Base-by-base conservation (phyloP, 495 filamentous ascomycete genomes). In the Penicillium atrosanguineum region DNA sequence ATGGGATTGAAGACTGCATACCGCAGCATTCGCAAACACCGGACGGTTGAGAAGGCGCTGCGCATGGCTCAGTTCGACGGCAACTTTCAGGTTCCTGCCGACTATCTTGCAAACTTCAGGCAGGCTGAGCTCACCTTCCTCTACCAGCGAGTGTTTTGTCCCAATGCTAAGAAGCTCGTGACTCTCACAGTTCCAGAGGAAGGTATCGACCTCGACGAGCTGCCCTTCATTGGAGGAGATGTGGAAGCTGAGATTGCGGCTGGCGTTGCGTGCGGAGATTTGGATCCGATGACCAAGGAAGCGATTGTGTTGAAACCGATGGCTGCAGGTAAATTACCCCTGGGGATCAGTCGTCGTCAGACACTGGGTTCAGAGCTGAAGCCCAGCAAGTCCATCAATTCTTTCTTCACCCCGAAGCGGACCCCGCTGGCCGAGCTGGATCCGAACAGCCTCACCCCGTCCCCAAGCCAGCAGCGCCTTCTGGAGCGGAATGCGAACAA, bases 1-100 rank as follows among this genome's bases (percentile, higher is more conserved):
- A 83, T 99, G 79, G 95, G 95, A 4, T 67, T 99, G 43, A 96
- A 96, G 70, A 97, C 91, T 20, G 95, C 95, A 1, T 87, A 99
- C 62, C 82, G 91, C 29, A 79, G 94, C 69, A 81, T 99, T 53
- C 84, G 92, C 41, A 95, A 93, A 64, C 82, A 96, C 75, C 93
- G 90, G 63, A 89, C 78, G 6, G 82, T 93, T 29, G 94, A 97
- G 46, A 86, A 83, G 48, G 75, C 94, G n/a, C 62, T 97, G 53
- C 82, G 83, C 29, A 87, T 88, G 70, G 72, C 96, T 28, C 87
- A 87, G 49, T 95, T 97, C 53, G 90, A 97, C 21, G 90, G 90
- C 12, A 87, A 92, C 56, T 88, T 83, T 56, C 81, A 80, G 36
- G 81, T 99, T 12, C 92, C 95, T 0, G 60, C 80, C 2, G 82